Conservation (phyloP, 1,139 yeast genomes). For the Candida sp. region DNA sequence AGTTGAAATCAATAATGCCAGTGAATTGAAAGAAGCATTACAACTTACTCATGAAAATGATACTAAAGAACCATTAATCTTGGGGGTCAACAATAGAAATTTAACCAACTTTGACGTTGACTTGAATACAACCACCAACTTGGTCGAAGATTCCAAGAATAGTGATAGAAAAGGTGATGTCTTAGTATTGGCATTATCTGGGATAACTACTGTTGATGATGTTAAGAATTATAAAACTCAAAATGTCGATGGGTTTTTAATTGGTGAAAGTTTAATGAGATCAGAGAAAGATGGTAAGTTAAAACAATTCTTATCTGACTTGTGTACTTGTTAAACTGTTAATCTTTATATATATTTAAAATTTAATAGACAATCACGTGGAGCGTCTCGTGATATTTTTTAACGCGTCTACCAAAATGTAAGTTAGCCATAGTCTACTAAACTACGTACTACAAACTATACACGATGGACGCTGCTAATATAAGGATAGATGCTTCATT, state of each 20-base stretch:
- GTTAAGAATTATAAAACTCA: slow-evolving; percentile 66
- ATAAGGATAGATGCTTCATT: slow-evolving; percentile 41
- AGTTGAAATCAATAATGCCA: slow-evolving; percentile 86
- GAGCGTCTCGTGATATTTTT: no score
- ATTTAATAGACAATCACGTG: no score
- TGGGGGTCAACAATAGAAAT: slow-evolving; percentile 95
- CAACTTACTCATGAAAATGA: slow-evolving; percentile 40
- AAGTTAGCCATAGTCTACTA: no score
- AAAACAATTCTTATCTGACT: slow-evolving; percentile 31
- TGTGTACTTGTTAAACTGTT: slow-evolving; percentile 17
- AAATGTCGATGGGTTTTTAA: slow-evolving; percentile 76
- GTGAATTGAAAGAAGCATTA: slow-evolving; percentile 69
- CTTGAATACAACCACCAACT: slow-evolving; percentile 70
- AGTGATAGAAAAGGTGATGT: slow-evolving; percentile 55
- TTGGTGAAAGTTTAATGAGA: slow-evolving; percentile 95
- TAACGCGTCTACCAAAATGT: no score
- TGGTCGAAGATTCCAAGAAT: slow-evolving; percentile 51
- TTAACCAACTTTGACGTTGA: slow-evolving; percentile 89
- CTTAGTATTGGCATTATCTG: slow-evolving; percentile 81
- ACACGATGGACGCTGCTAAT: slow-evolving; percentile 41
- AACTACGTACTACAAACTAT: neutral
- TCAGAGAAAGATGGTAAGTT: slow-evolving; percentile 47
- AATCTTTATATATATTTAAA: no score
- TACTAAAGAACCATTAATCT: slow-evolving; percentile 57
- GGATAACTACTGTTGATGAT: slow-evolving; percentile 69